Conservation (phyloP, 2,329 filamentous ascomycete species). For the Lojkania enalia region DNA sequence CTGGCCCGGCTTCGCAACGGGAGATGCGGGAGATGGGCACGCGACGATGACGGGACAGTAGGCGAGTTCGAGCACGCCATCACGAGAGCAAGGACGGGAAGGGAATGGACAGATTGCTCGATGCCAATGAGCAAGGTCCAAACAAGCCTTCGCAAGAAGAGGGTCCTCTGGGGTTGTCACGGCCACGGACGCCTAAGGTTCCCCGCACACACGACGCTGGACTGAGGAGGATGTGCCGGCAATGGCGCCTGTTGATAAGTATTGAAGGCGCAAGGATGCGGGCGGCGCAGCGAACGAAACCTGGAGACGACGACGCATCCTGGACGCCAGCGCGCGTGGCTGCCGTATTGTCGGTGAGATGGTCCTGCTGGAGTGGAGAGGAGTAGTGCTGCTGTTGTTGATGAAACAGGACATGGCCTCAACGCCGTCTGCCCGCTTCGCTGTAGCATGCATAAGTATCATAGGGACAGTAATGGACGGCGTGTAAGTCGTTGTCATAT, state of each 20-base stretch:
- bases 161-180: conserved; percentile 14
- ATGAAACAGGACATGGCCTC: not conserved
- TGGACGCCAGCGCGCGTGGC: conserved; percentile 23
- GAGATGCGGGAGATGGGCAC: no score
- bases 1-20: no score
- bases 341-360: conserved; percentile 18
- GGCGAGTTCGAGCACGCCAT: no score
- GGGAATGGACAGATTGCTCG: not conserved
- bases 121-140: conserved; percentile 14
- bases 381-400: not conserved
- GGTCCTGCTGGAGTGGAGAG: conserved; percentile 4
- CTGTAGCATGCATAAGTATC: no score
- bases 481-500: conserved; percentile 31
- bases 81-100: no score
- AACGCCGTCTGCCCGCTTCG: no score
- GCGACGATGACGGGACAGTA: no score
- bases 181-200: conserved; percentile 13
- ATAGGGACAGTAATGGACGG: not conserved
- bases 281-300: conserved; percentile 22
- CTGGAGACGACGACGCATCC: conserved; percentile 15
- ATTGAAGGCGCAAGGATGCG: conserved; percentile 21
- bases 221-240: conserved; percentile 27
- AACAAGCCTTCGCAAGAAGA: conserved; percentile 22
- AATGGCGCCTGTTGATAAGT: conserved; percentile 34
- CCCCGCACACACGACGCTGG: conserved; percentile 31